Evolutionary conservation across 2,329 filamentous ascomycete species (phyloP).

Genomic region (Hypoxylon sp.): DNA sequence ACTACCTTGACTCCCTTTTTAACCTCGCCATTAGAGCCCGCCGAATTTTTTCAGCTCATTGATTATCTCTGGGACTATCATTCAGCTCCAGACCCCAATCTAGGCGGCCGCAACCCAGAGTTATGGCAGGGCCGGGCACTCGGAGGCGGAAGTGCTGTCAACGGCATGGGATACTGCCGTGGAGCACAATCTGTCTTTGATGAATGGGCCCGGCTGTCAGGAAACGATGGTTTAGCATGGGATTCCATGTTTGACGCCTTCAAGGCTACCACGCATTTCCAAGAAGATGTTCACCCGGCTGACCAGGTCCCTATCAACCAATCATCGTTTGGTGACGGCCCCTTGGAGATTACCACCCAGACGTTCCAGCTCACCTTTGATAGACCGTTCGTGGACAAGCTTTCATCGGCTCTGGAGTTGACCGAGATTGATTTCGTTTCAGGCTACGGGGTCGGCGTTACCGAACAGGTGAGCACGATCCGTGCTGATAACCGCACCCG

Average conservation of each 20-base stretch:
- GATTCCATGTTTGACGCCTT: not conserved
- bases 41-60: too few species aligned
- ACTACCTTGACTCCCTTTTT: too few species aligned
- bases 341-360: constrained; percentile 4
- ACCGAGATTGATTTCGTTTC: constrained; percentile 7
- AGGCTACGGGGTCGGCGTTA: constrained; percentile 3
- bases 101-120: not conserved
- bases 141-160: constrained; percentile 45
- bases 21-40: too few species aligned
- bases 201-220: constrained; percentile 24
- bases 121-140: constrained; percentile 19
- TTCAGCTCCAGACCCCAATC: not conserved
- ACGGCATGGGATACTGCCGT: constrained; percentile 44
- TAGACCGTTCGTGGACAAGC: not conserved
- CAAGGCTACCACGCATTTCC: not conserved
- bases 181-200: constrained; percentile 26
- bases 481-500: constrained; percentile 6
- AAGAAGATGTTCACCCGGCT: not conserved
- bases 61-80: not conserved
- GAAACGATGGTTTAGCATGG: constrained; percentile 3
- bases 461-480: constrained; percentile 1
- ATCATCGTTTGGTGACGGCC: constrained; percentile 4
- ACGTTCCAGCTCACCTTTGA: not conserved
- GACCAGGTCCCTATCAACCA: not conserved
- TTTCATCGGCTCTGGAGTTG: not conserved